phyloP scores from a whole-genome alignment of 495 filamentous ascomycete genomes.

The Xylaria acuta region DNA sequence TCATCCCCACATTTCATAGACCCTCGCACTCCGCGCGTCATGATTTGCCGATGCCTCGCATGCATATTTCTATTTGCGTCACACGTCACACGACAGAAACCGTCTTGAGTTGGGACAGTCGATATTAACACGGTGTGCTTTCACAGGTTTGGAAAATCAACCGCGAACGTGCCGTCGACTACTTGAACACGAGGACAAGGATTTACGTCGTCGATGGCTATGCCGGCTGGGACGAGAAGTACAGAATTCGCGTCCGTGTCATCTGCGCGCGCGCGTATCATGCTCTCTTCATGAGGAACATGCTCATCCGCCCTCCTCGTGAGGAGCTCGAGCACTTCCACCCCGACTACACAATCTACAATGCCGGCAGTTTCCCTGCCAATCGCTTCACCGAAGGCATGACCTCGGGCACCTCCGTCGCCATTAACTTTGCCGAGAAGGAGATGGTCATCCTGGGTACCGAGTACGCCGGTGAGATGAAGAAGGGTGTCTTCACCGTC shows the following conservation, averaged over 20 bases:
- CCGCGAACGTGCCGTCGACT: conserved; percentile 97
- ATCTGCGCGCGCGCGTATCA: conserved; percentile 99
- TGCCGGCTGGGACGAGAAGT: conserved; percentile 98
- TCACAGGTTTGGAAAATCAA: conserved; percentile 98
- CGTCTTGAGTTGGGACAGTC: neutral
- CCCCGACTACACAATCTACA: conserved; percentile 99
- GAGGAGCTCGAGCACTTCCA: conserved; percentile 97
- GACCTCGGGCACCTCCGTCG: conserved; percentile 84
- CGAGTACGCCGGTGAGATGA: conserved; percentile 99
- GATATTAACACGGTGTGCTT: conserved; percentile 24
- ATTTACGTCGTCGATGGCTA: conserved; percentile 99
- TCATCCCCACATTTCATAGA: conserved; percentile 8
- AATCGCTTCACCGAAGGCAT: conserved; percentile 98
- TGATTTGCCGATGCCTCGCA: conserved; percentile 24
- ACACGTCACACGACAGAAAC: conserved; percentile 11
- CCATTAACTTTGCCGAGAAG: conserved; percentile 86
- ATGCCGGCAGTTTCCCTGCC: conserved; percentile 96
- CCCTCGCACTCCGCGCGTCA: neutral
- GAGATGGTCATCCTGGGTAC: conserved; percentile 98
- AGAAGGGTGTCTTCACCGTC: conserved; percentile 99
- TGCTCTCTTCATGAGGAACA: conserved; percentile 99
- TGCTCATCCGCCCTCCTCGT: conserved; percentile 91
- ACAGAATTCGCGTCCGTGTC: conserved; percentile 95
- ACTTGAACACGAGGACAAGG: conserved; percentile 96
- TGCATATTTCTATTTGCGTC: conserved; percentile 13